Evolutionary conservation across 1,284 basidiomycete genomes (phyloP), one percentile per base, ranked within the genome.

Genomic region (Leccinum huronense): DNA sequence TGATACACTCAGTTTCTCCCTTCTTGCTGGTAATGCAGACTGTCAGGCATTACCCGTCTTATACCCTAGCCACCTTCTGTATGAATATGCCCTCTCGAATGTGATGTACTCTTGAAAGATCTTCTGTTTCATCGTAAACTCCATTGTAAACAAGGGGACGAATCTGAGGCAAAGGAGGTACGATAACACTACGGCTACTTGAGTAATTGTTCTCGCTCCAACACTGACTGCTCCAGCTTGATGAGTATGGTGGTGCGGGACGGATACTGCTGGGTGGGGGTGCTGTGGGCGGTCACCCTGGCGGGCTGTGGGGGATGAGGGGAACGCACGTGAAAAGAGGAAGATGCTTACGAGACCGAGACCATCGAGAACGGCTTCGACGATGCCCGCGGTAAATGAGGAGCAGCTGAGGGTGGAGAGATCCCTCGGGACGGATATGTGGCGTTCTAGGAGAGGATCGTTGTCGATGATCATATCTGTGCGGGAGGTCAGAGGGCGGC

Each of bases 401-500:
- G 96, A 98, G 73, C 96, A 98, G 71, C 91, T 95, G 45, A 99
- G 83, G 71, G 94, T 90, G 67, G 88, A 91, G 87, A 99, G 91
- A 73, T 99, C 97, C 70, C 89, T 89, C 6, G 97, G 97, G 30
- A 98, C 90, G 19, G 94, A 95, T 66, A 99, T 95, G 70, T 93
- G 84, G 68, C 93, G 87, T 62, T 97, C 95, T 68, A 98, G 85
- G 23, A 91, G 86, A 11, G 97, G 96, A 73, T 95, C 90, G 74
- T 99, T 98, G 81, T 97, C 93, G 65, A 97, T 93, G 68, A 99
- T 94, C 97, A 99, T 98, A 79, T 98, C 95, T 97, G 72, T 58
- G 34, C 14, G 27, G 1, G 8, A 38, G 1, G 58, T 74, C 58
- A 65, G 66, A 57, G 51, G 9, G 45, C 1, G 16, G 13, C 45